A percentile compares a stretch with the other conserved stretches of the same genome.
phyloP scores from a whole-genome alignment of 768 basidiomycete genomes.

The Neoboletus magnificus region DNA sequence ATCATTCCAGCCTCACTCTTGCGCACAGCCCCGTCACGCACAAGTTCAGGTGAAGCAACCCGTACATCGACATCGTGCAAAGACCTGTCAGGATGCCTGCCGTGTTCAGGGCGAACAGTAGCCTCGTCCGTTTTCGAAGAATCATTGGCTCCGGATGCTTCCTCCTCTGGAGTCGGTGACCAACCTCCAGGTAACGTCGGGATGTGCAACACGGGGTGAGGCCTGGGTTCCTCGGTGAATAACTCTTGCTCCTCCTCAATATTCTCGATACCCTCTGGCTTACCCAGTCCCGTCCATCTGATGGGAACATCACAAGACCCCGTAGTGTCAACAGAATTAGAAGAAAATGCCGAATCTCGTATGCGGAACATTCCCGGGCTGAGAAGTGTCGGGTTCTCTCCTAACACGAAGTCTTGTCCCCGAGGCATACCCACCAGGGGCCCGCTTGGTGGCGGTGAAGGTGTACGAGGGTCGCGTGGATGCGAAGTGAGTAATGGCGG shows the following conservation, averaged over 20 bases:
- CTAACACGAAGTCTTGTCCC: conserved; percentile 18
- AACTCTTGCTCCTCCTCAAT: conserved; percentile 34
- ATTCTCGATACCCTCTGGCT: conserved; percentile 37
- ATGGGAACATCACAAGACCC: conserved; percentile 52
- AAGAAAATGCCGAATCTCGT: conserved; percentile 64
- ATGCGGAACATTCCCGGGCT: conserved; percentile 51
- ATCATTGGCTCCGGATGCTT: conserved; percentile 34
- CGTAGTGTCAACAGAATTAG: conserved; percentile 41
- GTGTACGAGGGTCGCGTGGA: conserved; percentile 24
- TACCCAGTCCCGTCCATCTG: conserved; percentile 55
- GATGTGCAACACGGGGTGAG: conserved; percentile 26
- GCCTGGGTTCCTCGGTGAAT: conserved; percentile 23
- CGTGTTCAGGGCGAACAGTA: conserved; percentile 26
- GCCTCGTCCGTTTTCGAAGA: conserved; percentile 26
- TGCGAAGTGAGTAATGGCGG: conserved; percentile 38
- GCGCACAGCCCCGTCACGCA: conserved; percentile 40
- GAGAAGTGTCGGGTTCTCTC: conserved; percentile 41
- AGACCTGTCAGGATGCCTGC: conserved; percentile 31
- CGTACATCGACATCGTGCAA: conserved; percentile 51
- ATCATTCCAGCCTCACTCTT: conserved; percentile 66
- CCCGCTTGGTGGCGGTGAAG: conserved; percentile 20
- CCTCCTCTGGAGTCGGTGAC: conserved; percentile 53
- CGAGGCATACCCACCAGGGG: conserved; percentile 13
- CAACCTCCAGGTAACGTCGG: conserved; percentile 53
- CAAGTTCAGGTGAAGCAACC: conserved; percentile 52